Evolutionary conservation across 2,329 filamentous ascomycete genomes (phyloP), one percentile per base, ranked within the genome.

Genomic region (Ceratocystis ficicola): DNA sequence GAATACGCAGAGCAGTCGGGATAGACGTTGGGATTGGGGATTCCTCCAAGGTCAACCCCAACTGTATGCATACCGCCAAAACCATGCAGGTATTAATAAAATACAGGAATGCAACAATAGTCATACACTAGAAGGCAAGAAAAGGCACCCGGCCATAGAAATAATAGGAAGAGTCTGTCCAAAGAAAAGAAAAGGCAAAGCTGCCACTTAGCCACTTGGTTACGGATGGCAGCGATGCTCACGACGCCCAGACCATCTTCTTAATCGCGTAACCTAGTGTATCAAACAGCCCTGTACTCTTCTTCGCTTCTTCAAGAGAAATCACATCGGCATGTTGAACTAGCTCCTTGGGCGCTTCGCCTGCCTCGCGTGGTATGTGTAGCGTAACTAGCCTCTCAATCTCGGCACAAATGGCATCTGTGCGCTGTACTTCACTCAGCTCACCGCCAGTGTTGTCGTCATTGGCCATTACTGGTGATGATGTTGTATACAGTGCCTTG

Each of bases 231-330:
- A 28, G 15, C 55, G 28, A 28, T 50, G 7, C 12, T 64, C 55
- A 66, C 69, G 72, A 81, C 61, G 82, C 83, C 94, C 94, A 97
- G 12, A 99, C 91, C 73, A 97, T 76, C 79, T 90, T 95, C 83
- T 96, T 96, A 71, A 97, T 81, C 67, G 87, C 88, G 78, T 97
- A 91, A 1, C 91, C 90, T 72, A 95, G 76, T 73, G 93, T 87
- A 75, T 96, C 93, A 64, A 97, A 74, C 71, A 95, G 80, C 0
- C 91, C 89, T 0, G 93, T 96, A 68, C 87, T 91, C 78, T 83
- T 88, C 80, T 84, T 93, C 66, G 94, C 94, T 72, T 96, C 91
- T 1, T 84, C 85, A 64, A 95, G 74, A 28, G 86, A 89, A 64
- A 99, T 90, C 63, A 99, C 89, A 71, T 93, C 88, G 0, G 78